Base-by-base conservation (phyloP, 2,329 filamentous ascomycete species). In the Aspergillus quadrilineatus region DNA sequence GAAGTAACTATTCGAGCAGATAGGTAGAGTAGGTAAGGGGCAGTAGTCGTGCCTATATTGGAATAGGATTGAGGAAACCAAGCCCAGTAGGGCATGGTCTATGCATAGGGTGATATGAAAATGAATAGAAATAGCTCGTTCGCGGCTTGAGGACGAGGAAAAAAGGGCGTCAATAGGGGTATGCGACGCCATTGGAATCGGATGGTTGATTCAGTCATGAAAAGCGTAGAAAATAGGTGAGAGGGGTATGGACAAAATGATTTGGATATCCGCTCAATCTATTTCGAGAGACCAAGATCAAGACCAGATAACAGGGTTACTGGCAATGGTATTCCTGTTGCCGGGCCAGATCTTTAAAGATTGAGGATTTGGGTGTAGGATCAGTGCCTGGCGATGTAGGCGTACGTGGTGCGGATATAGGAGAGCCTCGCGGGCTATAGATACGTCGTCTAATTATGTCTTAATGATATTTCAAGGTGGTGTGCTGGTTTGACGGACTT, bases 401-500 rank as follows among this genome's bases (percentile, higher is more conserved):
- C 5, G 42, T 14, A 7, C 22, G n/a, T 12, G 8, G 17, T n/a
- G 17, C 4, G 6, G 41, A n/a, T 44, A 36, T 32, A 51, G 8
- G 12, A 22, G 22, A 7, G 15, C 17, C 15, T 22, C 22, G 22
- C 22, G 43, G 12, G 10, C 8, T 36, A 30, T 37, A 36, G 43
- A 34, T 30, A 46, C 15, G 37, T 37, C 32, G 22, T 8, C 26
- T 8, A 32, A 28, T 28, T 47, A 46, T 34, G 42, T 43, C 50
- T 67, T 22, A 22, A 22, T 22, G 22, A 42, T 42, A 42, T 7
- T 42, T 22, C 17, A 71, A 6, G 71, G 71, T 26, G 71, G 71
- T 12, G 71, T 74, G 15, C 70, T 68, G 9, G 70, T 73, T 56
- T 74, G 71, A 15, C 62, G 66, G 36, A 69, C 48, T 46, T 68